Evolutionary conservation across 1,139 yeast genomes (phyloP).

Genomic region (Suhomyces chickasaworum): DNA sequence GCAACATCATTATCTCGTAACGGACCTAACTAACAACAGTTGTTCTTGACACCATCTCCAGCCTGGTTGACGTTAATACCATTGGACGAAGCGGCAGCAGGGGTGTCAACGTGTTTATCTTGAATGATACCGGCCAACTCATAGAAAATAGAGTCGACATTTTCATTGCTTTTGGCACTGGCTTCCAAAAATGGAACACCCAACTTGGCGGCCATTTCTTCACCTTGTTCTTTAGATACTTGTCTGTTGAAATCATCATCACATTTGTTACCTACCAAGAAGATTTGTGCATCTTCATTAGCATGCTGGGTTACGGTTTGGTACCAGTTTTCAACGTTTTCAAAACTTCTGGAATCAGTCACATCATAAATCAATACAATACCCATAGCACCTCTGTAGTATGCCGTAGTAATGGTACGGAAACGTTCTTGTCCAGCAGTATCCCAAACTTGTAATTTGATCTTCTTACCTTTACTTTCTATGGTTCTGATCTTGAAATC

Average conservation of each 20-base stretch:
- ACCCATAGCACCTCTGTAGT: conserved; percentile 99
- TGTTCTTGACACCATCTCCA: conserved; percentile 32
- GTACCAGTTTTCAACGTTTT: conserved; percentile 85
- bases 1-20: conserved; percentile 4
- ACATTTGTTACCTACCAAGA: conserved; percentile 92
- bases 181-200: conserved; percentile 94
- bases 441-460: conserved; percentile 97
- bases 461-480: conserved; percentile 87
- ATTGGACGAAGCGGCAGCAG: conserved; percentile 26
- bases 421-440: conserved; percentile 99
- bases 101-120: conserved; percentile 63
- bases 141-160: conserved; percentile 89
- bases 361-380: conserved; percentile 95
- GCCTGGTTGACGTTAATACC: conserved; percentile 52
- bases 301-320: conserved; percentile 96
- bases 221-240: conserved; percentile 87
- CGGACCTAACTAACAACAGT: conserved; percentile 38
- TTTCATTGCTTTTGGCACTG: conserved; percentile 88
- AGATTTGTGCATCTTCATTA: conserved; percentile 89
- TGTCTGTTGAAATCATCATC: conserved; percentile 80
- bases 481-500: conserved; percentile 97
- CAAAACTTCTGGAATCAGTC: conserved; percentile 91
- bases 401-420: conserved; percentile 97
- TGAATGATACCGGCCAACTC: conserved; percentile 87
- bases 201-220: conserved; percentile 80